These are phyloP conservation scores for Sporothrix brasiliensis DNA, from an alignment of 2,329 filamentous ascomycete species.

Conservation along the genomic window DNA sequence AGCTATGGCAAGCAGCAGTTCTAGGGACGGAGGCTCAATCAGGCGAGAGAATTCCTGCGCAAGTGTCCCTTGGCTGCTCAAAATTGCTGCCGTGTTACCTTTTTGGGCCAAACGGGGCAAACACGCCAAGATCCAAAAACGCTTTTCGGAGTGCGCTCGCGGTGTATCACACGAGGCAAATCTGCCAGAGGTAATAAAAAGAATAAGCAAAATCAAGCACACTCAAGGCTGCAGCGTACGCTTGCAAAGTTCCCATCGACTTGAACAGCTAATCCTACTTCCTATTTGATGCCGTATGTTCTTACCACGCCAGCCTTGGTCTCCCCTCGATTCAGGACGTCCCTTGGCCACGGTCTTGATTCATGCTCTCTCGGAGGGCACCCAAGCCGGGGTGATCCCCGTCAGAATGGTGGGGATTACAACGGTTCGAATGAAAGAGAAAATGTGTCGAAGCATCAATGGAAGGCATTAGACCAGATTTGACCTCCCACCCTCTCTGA, in stretches of 20 bases:
- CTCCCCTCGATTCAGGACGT: background rate
- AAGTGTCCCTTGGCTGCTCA: background rate
- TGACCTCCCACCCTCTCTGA: slow-evolving; percentile 27
- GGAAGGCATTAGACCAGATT: slow-evolving; percentile 30
- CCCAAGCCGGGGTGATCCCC: background rate
- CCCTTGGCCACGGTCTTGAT: background rate
- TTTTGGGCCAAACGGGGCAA: slow-evolving; percentile 24
- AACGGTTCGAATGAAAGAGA: background rate
- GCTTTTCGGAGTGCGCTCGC: slow-evolving; percentile 24
- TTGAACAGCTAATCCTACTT: too few relatives aligned
- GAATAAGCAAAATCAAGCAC: background rate
- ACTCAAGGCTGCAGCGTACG: too few relatives aligned
- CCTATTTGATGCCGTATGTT: too few relatives aligned
- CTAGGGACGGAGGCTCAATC: background rate
- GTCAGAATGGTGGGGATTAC: background rate
- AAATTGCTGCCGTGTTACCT: background rate
- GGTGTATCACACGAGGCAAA: background rate
- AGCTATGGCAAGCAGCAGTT: background rate
- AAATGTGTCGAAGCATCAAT: slow-evolving; percentile 29
- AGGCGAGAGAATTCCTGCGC: background rate
- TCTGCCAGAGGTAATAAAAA: background rate
- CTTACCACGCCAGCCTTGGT: background rate
- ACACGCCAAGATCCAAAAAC: slow-evolving; percentile 27
- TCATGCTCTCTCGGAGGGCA: background rate
- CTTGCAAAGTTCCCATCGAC: too few relatives aligned